Base-by-base conservation (phyloP, 352 stramenopile genomes). In the Aphanomyces stellatus region DNA sequence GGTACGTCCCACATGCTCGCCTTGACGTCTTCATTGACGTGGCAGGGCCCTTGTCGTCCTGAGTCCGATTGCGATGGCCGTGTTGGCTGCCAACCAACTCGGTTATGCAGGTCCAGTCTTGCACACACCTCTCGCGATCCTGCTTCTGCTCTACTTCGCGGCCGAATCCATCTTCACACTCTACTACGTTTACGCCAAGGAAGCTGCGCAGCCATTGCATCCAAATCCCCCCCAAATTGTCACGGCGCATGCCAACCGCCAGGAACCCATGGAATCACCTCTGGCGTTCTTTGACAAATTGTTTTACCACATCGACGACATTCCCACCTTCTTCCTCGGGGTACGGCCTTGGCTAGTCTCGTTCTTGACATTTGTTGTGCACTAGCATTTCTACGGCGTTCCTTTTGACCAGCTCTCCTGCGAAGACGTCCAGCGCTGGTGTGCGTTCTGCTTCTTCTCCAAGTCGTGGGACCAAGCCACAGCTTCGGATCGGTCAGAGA, bases 271-370 rank as follows among this genome's bases (percentile, higher is more conserved):
- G 25, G 11, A 13, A 8, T 57, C 49, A 19, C 17, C 49, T 7
- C n/a, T 57, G 49, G 49, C 22, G 10, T 57, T 57, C 49, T 57
- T 57, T 57, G 49, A 57, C 13, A 57, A 35, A 24, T 22, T 57
- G 30, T 34, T 57, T 22, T 7, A 15, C 11, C 49, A 57, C 27
- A 35, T 57, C 30, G 49, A 57, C 30, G 49, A 57, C 49, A 24
- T 57, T 1, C 49, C 49, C 22, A 11, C 22, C 22, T 57, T 57
- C 49, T 11, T 57, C 10, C 6, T 34, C 30, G 49, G 49, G 49
- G 49, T 57, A 57, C 30, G 49, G 6, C 22, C 11, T 57, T 24
- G 25, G 30, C 19, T 17, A 57, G 6, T 15, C n/a, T 19, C 10
- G 30, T 7, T 2, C 49, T 37, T 35, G 22, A 57, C 25, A 7